Base-by-base conservation (phyloP, 2,329 filamentous ascomycete species). In the Colletotrichum sojae region DNA sequence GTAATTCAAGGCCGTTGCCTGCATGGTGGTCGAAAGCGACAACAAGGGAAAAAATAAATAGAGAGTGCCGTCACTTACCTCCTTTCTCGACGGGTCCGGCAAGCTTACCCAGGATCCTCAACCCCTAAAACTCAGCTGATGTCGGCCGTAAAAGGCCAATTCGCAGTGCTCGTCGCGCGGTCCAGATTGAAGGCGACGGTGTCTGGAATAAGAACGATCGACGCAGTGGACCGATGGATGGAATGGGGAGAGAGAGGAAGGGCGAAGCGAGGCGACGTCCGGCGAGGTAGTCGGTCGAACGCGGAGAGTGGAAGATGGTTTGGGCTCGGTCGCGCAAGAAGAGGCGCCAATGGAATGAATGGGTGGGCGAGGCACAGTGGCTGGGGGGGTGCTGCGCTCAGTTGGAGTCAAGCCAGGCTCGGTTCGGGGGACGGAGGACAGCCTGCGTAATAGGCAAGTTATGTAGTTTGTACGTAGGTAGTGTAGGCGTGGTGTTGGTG, bases 81-180 rank as follows among this genome's bases (percentile, higher is more conserved):
- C 67, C 67, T 67, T 60, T 69, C 63, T 61, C 59, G 27, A 49
- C 45, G 67, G 62, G 55, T 61, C 62, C 67, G 62, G 67, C 67
- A 71, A 66, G 72, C 66, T 70, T 72, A 67, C 71, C 71, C 71
- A 62, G 68, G 70, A 73, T 66, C 73, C 71, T 66, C 73, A 70
- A 71, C 70, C 73, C 73, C 76, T 73, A 71, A 71, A 36, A 72
- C 67, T 70, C 74, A 76, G 73, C 64, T 67, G 66, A 67, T 69
- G 63, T 74, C 65, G 73, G 73, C 76, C 75, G 70, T 70, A 67
- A 52, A 67, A 75, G 76, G 74, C 73, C 73, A 65, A 68, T 70
- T 68, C 58, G 53, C 56, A 70, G 36, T 58, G 52, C 52, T 59
- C 67, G 52, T 67, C 45, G 64, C 63, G 63, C 64, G 64, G 63